A percentile compares a stretch with the other conserved stretches of the same genome.
phyloP scores from a whole-genome alignment of 78 protist genomes.

The Neovahlkampfia damariscottae region DNA sequence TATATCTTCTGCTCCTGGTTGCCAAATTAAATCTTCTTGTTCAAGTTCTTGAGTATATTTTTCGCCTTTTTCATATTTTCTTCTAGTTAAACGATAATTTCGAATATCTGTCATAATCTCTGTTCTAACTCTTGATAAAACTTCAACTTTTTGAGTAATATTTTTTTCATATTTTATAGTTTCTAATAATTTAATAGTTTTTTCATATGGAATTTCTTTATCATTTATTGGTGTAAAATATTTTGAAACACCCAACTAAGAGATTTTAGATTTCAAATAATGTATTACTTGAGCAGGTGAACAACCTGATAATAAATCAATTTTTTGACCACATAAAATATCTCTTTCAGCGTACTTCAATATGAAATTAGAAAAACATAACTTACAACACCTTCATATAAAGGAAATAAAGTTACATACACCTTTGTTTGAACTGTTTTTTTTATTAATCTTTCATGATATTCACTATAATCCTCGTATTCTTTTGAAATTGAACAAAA shows the following conservation, averaged over 20 bases:
- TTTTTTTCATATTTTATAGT: not conserved
- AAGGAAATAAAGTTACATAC: not conserved
- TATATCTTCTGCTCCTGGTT: not conserved
- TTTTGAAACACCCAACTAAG: not conserved
- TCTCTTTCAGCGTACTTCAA: not conserved
- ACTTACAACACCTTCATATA: too few relatives aligned
- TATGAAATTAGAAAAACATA: too few relatives aligned
- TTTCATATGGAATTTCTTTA: not conserved
- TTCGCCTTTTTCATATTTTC: not conserved
- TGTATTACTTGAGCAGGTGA: too few relatives aligned
- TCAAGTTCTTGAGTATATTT: not conserved
- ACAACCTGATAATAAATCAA: not conserved
- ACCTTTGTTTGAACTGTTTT: too few relatives aligned
- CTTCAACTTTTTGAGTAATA: not conserved
- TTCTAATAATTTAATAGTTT: not conserved
- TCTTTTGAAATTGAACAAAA: too few relatives aligned
- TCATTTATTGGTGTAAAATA: not conserved
- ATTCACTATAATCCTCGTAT: too few relatives aligned
- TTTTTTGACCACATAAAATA: not conserved
- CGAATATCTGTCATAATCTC: not conserved
- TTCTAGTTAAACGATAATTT: not conserved
- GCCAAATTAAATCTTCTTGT: not conserved
- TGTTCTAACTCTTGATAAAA: not conserved
- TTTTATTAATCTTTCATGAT: too few relatives aligned
- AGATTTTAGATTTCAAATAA: too few relatives aligned